Percentiles rank a stretch among this genome's conserved stretches.
Conservation (phyloP, 208 protist species). For the Jaenimonas drosophilae region DNA sequence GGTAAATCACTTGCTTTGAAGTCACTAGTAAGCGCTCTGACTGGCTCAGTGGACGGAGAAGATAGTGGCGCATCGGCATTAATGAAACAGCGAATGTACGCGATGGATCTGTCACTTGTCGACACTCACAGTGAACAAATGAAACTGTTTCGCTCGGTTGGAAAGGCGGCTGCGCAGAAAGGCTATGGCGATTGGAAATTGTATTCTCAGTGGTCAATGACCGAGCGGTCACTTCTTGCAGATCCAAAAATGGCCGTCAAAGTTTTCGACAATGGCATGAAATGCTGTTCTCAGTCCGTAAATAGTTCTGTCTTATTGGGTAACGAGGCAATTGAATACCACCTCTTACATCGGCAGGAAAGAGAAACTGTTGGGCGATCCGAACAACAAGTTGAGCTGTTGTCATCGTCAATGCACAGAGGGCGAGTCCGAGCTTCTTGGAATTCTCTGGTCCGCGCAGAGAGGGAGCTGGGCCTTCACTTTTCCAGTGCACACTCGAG, state of each 20-base stretch:
- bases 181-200: conserved; percentile 64
- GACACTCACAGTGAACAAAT: background rate
- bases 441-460: conserved; percentile 53
- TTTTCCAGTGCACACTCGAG: conserved; percentile 45
- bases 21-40: conserved; percentile 15
- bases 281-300: conserved; percentile 43
- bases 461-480: conserved; percentile 40
- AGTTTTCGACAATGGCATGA: conserved; percentile 65
- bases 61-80: background rate
- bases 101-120: background rate
- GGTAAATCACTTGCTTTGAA: conserved; percentile 38
- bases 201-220: conserved; percentile 68
- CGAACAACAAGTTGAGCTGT: conserved; percentile 67
- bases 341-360: conserved; percentile 59
- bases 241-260: conserved; percentile 61
- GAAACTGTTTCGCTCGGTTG: conserved; percentile 24
- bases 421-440: conserved; percentile 38
- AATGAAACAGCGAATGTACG: background rate
- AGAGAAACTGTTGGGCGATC: conserved; percentile 57
- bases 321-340: conserved; percentile 46
- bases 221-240: conserved; percentile 26
- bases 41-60: too few relatives aligned
- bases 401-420: conserved; percentile 21
- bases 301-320: conserved; percentile 41
- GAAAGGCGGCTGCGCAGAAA: conserved; percentile 47